These are phyloP conservation scores for Aurifilum marmelostoma DNA, from an alignment of 2,329 filamentous ascomycete species.

Conservation along the genomic window DNA sequence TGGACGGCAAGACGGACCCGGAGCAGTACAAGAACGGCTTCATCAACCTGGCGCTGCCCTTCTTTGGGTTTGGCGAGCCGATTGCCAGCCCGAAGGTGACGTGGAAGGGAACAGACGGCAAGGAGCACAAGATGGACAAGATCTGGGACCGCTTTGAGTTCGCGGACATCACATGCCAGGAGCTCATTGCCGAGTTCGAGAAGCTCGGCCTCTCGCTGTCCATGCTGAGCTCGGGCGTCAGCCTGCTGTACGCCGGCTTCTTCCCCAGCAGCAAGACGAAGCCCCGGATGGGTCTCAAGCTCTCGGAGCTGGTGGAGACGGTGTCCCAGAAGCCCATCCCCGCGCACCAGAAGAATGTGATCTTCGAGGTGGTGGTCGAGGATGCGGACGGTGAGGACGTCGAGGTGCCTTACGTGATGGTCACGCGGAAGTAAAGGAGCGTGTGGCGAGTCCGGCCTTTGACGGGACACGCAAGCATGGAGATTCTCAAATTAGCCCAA, in stretches of 20 bases:
- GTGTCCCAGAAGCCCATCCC: conserved; percentile 94
- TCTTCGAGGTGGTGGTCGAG: conserved; percentile 94
- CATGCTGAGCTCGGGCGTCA: conserved; percentile 98
- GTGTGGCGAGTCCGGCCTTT: not conserved
- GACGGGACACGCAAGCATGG: conserved; percentile 3
- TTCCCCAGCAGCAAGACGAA: conserved; percentile 78
- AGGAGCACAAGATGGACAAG: conserved; percentile 81
- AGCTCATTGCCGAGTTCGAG: conserved; percentile 83
- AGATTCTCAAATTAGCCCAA: conserved; percentile 2
- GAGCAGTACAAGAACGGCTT: conserved; percentile 99
- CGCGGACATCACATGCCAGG: conserved; percentile 78
- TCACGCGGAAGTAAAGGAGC: conserved; percentile 53
- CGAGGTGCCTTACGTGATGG: conserved; percentile 95
- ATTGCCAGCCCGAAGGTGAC: conserved; percentile 91
- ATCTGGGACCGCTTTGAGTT: conserved; percentile 98
- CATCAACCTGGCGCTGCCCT: conserved; percentile 91
- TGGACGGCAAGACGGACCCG: conserved; percentile 94
- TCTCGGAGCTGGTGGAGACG: conserved; percentile 84
- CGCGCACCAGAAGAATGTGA: conserved; percentile 89
- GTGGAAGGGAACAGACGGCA: conserved; percentile 78
- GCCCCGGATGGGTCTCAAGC: conserved; percentile 79
- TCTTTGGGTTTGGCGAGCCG: conserved; percentile 98
- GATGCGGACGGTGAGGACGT: conserved; percentile 90
- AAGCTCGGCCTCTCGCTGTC: conserved; percentile 78
- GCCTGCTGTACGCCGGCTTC: conserved; percentile 91